Conservation (phyloP, 2,329 filamentous ascomycete genomes). For the Calonectria montana region DNA sequence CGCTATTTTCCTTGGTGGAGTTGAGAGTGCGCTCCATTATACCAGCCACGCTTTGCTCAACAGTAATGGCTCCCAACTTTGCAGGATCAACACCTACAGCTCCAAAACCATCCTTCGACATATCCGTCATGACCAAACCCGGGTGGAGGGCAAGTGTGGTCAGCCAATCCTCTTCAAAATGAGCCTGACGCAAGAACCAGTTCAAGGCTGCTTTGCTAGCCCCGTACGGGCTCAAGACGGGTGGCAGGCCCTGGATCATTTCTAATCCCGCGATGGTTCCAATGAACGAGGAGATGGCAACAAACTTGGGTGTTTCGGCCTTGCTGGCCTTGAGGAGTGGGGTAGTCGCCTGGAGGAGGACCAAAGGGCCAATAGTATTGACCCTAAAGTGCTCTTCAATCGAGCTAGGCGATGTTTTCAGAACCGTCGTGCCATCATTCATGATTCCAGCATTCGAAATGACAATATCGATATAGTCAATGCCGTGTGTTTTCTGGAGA, state of each 20-base stretch:
- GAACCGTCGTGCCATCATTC: neutral
- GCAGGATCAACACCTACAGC: neutral
- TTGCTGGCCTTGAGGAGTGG: neutral
- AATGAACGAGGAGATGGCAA: neutral
- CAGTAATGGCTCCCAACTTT: neutral
- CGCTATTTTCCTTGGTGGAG: neutral
- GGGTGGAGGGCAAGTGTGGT: slow-evolving; percentile 28
- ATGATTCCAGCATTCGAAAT: neutral
- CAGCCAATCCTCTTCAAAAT: slow-evolving; percentile 41
- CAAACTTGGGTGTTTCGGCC: neutral
- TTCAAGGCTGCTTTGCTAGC: neutral
- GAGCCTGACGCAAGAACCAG: slow-evolving; percentile 11
- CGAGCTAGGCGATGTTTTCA: neutral
- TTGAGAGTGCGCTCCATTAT: neutral
- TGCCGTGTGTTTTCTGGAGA: neutral
- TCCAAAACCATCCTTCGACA: neutral
- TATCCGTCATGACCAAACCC: slow-evolving; percentile 20
- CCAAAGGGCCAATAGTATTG: neutral
- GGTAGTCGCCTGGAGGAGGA: neutral
- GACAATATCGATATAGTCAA: neutral
- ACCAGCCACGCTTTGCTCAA: neutral
- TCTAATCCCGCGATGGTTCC: neutral
- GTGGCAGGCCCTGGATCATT: neutral
- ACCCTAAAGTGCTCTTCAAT: neutral
- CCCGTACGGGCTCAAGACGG: neutral